Conservation (phyloP, 139 green algal genomes). For the Mesostigma viride region DNA sequence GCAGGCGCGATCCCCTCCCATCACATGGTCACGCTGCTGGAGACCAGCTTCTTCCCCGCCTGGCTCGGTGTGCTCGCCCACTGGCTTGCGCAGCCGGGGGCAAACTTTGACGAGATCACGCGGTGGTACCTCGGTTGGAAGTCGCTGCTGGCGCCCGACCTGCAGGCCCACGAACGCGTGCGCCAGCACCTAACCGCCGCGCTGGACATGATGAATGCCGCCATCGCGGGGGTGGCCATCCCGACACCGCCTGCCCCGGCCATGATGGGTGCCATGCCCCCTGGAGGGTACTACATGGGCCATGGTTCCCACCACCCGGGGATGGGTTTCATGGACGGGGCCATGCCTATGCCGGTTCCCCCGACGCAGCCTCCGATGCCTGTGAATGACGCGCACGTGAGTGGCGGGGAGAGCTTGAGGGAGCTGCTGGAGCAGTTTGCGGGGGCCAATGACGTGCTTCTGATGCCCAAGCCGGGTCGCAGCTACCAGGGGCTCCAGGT, state of each 20-base stretch:
- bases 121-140: constrained; percentile 92
- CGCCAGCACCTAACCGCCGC: constrained; percentile 57
- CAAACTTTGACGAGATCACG: constrained; percentile 85
- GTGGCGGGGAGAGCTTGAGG: too few species aligned
- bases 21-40: constrained; percentile 52
- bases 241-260: constrained; percentile 15
- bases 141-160: constrained; percentile 35
- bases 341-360: neutral
- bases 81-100: constrained; percentile 63
- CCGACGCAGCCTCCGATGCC: constrained; percentile 8
- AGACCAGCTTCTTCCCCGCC: constrained; percentile 67
- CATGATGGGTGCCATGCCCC: constrained; percentile 12
- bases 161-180: constrained; percentile 66
- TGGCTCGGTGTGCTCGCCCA: constrained; percentile 55
- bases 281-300: neutral
- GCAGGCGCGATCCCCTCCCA: constrained; percentile 42
- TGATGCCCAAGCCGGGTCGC: constrained; percentile 77
- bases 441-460: constrained; percentile 65
- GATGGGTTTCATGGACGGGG: neutral
- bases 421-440: constrained; percentile 64
- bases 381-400: too few species aligned
- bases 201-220: constrained; percentile 79
- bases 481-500: constrained; percentile 73
- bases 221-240: constrained; percentile 30
- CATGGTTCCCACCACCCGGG: neutral